A percentile compares a stretch with the other conserved stretches of the same genome.
Evolutionary conservation across 1,284 basidiomycete genomes (phyloP).

Genomic region (Pascua sp.): DNA sequence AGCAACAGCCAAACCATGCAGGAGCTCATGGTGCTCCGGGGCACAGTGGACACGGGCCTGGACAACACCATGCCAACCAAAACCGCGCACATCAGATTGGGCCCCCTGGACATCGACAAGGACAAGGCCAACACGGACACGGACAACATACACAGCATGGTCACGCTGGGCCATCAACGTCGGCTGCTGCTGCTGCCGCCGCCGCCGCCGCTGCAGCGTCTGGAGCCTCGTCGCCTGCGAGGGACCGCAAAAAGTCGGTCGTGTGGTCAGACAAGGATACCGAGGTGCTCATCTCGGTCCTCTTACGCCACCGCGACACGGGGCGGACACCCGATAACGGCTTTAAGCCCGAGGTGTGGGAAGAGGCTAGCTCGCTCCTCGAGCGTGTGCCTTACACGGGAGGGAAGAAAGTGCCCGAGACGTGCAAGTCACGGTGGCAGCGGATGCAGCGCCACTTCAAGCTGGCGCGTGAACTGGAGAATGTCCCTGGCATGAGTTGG

Average conservation of each 20-base stretch:
- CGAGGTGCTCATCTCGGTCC: constrained; percentile 26
- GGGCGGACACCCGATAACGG: constrained; percentile 43
- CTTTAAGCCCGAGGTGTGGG: constrained; percentile 45
- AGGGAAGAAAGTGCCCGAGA: constrained; percentile 43
- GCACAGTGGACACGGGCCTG: too few relatives aligned
- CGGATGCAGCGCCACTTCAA: constrained; percentile 42
- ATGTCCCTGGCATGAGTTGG: constrained; percentile 31
- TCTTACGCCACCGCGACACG: constrained; percentile 31
- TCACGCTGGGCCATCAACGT: too few relatives aligned
- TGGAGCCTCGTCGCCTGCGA: not conserved
- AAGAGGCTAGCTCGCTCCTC: constrained; percentile 28
- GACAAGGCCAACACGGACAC: too few relatives aligned
- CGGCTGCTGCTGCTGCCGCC: too few relatives aligned
- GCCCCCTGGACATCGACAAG: too few relatives aligned
- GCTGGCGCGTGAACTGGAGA: constrained; percentile 31
- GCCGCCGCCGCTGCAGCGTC: not conserved
- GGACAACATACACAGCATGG: too few relatives aligned
- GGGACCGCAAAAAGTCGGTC: constrained; percentile 40
- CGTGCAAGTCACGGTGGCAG: constrained; percentile 45
- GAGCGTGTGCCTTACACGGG: constrained; percentile 29
- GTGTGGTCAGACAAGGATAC: constrained; percentile 43
- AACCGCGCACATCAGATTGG: too few relatives aligned
- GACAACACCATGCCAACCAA: too few relatives aligned
- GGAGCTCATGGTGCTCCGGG: too few relatives aligned
- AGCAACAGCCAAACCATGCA: too few relatives aligned